phyloP scores from a whole-genome alignment of 352 stramenopile species.

The Phytophthora quininea region DNA sequence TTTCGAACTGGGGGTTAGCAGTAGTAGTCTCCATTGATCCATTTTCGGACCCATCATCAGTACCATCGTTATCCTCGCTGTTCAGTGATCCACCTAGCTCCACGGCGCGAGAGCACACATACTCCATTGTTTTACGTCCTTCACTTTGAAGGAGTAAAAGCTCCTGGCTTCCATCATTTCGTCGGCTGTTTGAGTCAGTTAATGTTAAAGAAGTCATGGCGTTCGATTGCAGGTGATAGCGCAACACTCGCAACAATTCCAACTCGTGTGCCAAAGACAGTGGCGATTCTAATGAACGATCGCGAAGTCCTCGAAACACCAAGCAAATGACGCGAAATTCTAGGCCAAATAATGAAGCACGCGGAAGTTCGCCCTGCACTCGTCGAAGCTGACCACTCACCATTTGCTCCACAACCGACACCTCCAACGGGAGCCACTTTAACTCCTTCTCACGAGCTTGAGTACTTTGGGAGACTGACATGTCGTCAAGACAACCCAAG shows the following conservation, averaged over 20 bases:
- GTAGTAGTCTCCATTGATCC: slow-evolving; percentile 9
- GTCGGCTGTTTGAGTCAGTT: slow-evolving; percentile 7
- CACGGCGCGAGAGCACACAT: slow-evolving; percentile 40
- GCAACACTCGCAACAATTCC: slow-evolving; percentile 53
- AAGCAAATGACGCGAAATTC: slow-evolving; percentile 57
- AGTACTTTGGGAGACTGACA: neutral
- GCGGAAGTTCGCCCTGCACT: slow-evolving; percentile 33
- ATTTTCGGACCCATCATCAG: slow-evolving; percentile 26
- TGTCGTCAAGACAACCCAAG: slow-evolving; percentile 20
- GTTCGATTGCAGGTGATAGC: slow-evolving; percentile 39
- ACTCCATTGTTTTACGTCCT: slow-evolving; percentile 58
- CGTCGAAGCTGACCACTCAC: slow-evolving; percentile 36
- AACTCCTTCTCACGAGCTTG: slow-evolving; percentile 24
- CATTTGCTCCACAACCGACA: slow-evolving; percentile 42
- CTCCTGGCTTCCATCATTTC: slow-evolving; percentile 19
- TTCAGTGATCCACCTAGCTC: slow-evolving; percentile 35
- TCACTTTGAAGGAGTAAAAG: slow-evolving; percentile 44
- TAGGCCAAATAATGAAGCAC: slow-evolving; percentile 56
- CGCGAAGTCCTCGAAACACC: slow-evolving; percentile 55
- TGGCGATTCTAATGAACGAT: slow-evolving; percentile 26
- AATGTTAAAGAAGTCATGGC: slow-evolving; percentile 13
- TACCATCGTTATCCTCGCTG: slow-evolving; percentile 36
- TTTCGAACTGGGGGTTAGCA: slow-evolving; percentile 23
- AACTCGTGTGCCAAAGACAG: slow-evolving; percentile 55
- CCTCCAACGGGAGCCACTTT: slow-evolving; percentile 41